Conservation (phyloP, 176 grass and related monocot genomes). For the Panicum miliaceum region DNA sequence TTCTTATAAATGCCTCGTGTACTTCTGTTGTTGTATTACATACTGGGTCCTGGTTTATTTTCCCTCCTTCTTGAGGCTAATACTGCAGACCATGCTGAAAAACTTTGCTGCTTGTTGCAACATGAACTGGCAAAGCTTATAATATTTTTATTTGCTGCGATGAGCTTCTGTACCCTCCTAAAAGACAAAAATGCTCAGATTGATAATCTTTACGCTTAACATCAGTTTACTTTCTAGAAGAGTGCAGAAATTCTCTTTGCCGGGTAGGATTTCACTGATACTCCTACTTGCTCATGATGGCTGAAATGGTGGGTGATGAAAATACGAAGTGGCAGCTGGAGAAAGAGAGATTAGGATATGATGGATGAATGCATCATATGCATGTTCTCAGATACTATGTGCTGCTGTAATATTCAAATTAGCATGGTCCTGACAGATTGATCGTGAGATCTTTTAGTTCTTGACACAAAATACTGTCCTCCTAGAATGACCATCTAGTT, state of each 20-base stretch:
- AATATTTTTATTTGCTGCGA: background rate
- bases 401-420: background rate
- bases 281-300: background rate
- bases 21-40: too few species aligned
- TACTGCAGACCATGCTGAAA: background rate
- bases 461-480: constrained; percentile 2
- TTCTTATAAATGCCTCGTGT: background rate
- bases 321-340: background rate
- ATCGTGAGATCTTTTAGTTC: background rate
- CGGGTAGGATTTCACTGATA: background rate
- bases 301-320: background rate
- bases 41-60: too few species aligned
- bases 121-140: background rate
- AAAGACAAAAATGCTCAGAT: background rate
- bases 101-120: background rate
- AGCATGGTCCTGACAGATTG: background rate
- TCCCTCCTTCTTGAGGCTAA: background rate
- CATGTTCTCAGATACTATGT: background rate
- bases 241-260: background rate
- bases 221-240: background rate
- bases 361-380: background rate
- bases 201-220: background rate
- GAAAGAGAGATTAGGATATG: background rate
- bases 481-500: background rate
- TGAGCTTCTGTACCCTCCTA: background rate